A percentile compares a stretch with the other conserved stretches of the same genome.
phyloP scores from a whole-genome alignment of 2,329 filamentous ascomycete genomes.

The Grosmannia serpens region DNA sequence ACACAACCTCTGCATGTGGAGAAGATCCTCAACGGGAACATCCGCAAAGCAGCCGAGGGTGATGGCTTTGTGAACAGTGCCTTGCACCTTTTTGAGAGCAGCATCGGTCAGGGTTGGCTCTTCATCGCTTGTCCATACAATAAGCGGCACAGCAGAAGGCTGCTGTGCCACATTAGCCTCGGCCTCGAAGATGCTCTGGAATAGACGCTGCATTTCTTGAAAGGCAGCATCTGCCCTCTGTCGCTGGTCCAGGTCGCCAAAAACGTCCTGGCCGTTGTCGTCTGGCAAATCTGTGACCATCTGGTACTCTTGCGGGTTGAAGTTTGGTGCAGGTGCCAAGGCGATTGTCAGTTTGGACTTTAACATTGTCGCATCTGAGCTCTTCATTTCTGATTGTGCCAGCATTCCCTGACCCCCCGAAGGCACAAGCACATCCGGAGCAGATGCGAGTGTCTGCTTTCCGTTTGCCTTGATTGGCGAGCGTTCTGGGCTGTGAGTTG shows the following conservation, averaged over 20 bases:
- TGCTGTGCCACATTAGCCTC: conserved; percentile 56
- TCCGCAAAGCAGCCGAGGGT: conserved; percentile 55
- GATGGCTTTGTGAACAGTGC: conserved; percentile 61
- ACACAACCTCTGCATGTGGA: conserved; percentile 66
- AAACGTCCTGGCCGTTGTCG: conserved; percentile 42
- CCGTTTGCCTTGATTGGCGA: background rate
- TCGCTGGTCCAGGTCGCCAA: conserved; percentile 63
- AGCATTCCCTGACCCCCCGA: background rate
- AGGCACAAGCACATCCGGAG: background rate
- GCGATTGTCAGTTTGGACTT: conserved; percentile 34
- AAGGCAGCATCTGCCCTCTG: conserved; percentile 69
- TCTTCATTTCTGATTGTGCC: background rate
- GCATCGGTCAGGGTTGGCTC: conserved; percentile 54
- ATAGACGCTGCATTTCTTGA: conserved; percentile 55
- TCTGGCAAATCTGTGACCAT: conserved; percentile 35
- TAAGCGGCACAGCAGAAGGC: conserved; percentile 42
- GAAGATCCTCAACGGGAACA: conserved; percentile 63
- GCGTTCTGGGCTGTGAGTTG: background rate
- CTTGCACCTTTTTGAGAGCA: conserved; percentile 61
- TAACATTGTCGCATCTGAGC: conserved; percentile 8
- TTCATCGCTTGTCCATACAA: conserved; percentile 43
- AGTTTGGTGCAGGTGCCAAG: conserved; percentile 25
- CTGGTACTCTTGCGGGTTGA: conserved; percentile 42
- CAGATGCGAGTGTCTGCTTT: background rate
- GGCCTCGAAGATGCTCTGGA: conserved; percentile 63